Percentiles rank a stretch among this genome's conserved stretches.
Conservation (phyloP, 1,284 basidiomycete species). For the Cutaneotrichosporon sp. region DNA sequence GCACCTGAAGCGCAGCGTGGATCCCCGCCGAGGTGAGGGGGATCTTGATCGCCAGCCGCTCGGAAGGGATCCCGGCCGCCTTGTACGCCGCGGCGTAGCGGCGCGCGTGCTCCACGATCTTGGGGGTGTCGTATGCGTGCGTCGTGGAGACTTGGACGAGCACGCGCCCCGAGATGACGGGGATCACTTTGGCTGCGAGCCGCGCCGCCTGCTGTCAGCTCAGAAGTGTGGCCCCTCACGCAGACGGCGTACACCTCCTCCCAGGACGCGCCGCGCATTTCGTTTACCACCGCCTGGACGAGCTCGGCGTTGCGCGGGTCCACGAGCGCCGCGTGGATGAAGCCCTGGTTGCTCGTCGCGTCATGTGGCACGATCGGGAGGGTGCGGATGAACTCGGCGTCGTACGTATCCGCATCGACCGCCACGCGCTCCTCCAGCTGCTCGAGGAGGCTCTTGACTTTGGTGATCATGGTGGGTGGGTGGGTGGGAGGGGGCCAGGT, state of each 20-base stretch:
- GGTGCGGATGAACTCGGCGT: conserved; percentile 30
- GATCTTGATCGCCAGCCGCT: conserved; percentile 48
- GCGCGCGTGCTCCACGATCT: conserved; percentile 22
- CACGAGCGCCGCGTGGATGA: conserved; percentile 33
- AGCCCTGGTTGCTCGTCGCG: conserved; percentile 42
- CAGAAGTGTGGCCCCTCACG: no score
- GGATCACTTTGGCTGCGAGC: conserved; percentile 24
- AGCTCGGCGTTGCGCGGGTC: conserved; percentile 37
- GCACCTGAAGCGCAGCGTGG: conserved; percentile 30
- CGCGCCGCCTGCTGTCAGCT: conserved; percentile 19
- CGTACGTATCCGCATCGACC: conserved; percentile 41
- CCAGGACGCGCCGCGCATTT: conserved; percentile 31
- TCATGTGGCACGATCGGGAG: conserved; percentile 39
- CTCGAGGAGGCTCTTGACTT: conserved; percentile 32
- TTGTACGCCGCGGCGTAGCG: conserved; percentile 21
- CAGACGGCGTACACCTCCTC: conserved; percentile 34
- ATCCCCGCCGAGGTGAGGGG: conserved; percentile 41
- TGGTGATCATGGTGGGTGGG: conserved; percentile 25
- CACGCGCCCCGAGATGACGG: conserved; percentile 27
- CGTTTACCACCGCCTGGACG: conserved; percentile 31
- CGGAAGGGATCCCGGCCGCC: conserved; percentile 25
- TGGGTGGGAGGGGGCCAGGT: no score
- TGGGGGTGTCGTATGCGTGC: conserved; percentile 23
- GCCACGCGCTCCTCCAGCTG: conserved; percentile 35
- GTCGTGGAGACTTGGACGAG: conserved; percentile 26